Evolutionary conservation across 306 rosid genomes (phyloP).

Genomic region (Phaseolus lunatus): DNA sequence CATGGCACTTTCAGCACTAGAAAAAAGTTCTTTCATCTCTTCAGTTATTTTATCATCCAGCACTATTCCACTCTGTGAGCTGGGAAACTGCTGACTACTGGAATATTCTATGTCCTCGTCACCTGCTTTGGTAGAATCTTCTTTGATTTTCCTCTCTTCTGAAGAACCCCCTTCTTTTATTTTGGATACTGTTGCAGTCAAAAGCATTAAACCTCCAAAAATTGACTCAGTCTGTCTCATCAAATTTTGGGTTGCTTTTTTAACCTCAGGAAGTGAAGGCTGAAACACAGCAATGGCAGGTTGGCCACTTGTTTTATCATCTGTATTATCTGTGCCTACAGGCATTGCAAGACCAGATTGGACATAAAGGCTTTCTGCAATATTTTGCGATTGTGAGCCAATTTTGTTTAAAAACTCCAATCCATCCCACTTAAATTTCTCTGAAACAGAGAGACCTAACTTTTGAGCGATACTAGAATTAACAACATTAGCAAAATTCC

Average conservation of each 20-base stretch:
- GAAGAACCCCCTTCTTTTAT: conserved; percentile 54
- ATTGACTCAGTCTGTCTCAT: conserved; percentile 90
- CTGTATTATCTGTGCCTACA: conserved; percentile 52
- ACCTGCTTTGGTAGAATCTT: conserved; percentile 47
- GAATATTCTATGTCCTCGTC: conserved; percentile 46
- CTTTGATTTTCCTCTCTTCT: conserved; percentile 57
- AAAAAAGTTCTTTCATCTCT: conserved; percentile 88
- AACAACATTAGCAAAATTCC: conserved; percentile 68
- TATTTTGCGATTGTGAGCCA: conserved; percentile 79
- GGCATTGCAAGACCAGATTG: conserved; percentile 93
- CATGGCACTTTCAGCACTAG: conserved; percentile 93
- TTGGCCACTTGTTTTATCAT: conserved; percentile 52
- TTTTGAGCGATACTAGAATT: conserved; percentile 78
- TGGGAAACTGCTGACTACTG: conserved; percentile 49
- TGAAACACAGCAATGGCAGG: conserved; percentile 58
- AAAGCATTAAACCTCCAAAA: conserved; percentile 90
- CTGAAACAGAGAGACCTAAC: conserved; percentile 75
- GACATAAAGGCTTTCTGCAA: conserved; percentile 75
- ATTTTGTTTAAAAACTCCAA: conserved; percentile 75
- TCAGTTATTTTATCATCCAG: conserved; percentile 72
- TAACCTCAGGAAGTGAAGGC: conserved; percentile 82
- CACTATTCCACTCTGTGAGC: conserved; percentile 49
- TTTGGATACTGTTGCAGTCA: conserved; percentile 80
- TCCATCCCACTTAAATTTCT: conserved; percentile 89
- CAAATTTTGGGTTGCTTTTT: conserved; percentile 73